Conservation (phyloP, 768 basidiomycete species). For the Strobilomyces dryophilus region DNA sequence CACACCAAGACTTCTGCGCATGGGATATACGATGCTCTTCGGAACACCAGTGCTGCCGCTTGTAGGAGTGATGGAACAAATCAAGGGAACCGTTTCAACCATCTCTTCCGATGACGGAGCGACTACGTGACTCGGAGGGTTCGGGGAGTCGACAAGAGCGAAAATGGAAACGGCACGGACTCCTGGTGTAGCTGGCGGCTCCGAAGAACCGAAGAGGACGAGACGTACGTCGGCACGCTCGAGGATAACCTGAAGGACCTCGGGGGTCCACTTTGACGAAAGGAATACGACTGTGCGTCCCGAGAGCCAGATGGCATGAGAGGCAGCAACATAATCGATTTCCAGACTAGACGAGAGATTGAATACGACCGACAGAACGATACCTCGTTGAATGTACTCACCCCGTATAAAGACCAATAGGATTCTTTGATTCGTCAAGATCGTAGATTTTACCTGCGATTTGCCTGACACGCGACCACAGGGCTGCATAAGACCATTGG, state of each 20-base stretch:
- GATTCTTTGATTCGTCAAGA: constrained; percentile 21
- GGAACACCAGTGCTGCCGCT: constrained; percentile 24
- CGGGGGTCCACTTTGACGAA: constrained; percentile 23
- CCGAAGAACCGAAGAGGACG: constrained; percentile 17
- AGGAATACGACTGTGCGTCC: constrained; percentile 28
- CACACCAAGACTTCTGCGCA: constrained; percentile 12
- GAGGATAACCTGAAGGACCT: constrained; percentile 20
- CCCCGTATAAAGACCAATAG: constrained; percentile 27
- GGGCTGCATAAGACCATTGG: constrained; percentile 28
- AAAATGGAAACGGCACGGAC: constrained; percentile 19
- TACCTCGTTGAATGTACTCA: neutral
- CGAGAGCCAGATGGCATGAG: constrained; percentile 28
- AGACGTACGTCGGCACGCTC: constrained; percentile 20
- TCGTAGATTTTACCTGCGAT: constrained; percentile 22
- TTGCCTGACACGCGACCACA: constrained; percentile 26
- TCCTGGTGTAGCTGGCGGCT: constrained; percentile 8
- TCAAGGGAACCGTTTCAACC: constrained; percentile 10
- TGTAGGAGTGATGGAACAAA: constrained; percentile 17
- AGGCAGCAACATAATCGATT: constrained; percentile 25
- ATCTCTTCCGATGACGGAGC: constrained; percentile 14
- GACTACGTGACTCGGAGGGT: constrained; percentile 8
- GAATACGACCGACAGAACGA: neutral
- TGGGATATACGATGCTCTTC: constrained; percentile 16
- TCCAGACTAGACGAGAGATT: constrained; percentile 17
- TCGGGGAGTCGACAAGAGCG: constrained; percentile 8